These are phyloP conservation scores for Bipolaris zeicola DNA, from an alignment of 2,329 filamentous ascomycete species.

Conservation along the genomic window DNA sequence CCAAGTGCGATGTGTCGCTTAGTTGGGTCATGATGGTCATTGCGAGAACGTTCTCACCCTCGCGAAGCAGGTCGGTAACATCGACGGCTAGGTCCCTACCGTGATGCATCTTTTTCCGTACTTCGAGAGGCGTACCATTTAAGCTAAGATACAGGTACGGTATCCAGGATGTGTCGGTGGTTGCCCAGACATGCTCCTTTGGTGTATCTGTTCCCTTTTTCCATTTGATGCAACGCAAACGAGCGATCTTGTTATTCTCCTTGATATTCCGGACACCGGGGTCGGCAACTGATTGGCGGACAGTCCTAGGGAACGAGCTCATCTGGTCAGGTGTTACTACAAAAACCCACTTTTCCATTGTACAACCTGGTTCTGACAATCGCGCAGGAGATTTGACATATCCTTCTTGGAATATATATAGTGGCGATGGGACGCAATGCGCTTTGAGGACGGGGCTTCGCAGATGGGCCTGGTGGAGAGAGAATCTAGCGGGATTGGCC, in stretches of 20 bases:
- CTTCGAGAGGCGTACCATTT: slow-evolving; percentile 61
- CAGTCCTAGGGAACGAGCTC: slow-evolving; percentile 45
- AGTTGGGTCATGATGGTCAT: slow-evolving; percentile 48
- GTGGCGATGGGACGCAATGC: slow-evolving; percentile 13
- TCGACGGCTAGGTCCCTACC: slow-evolving; percentile 78
- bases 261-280: slow-evolving; percentile 44
- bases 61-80: slow-evolving; percentile 64
- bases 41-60: slow-evolving; percentile 67
- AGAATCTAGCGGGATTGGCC: slow-evolving; percentile 54
- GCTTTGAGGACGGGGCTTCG: slow-evolving; percentile 57
- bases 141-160: slow-evolving; percentile 70
- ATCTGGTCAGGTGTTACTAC: slow-evolving; percentile 49
- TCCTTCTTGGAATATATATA: slow-evolving; percentile 64
- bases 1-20: slow-evolving; percentile 44
- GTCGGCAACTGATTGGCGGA: slow-evolving; percentile 31
- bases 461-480: slow-evolving; percentile 65
- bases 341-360: slow-evolving; percentile 57
- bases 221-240: slow-evolving; percentile 69
- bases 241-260: slow-evolving; percentile 65
- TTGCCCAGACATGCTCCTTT: slow-evolving; percentile 64
- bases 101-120: slow-evolving; percentile 73
- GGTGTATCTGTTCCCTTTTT: slow-evolving; percentile 25
- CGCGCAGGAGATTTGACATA: slow-evolving; percentile 58
- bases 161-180: slow-evolving; percentile 70
- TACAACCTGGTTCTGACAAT: slow-evolving; percentile 40